A percentile compares a stretch with the other conserved stretches of the same genome.
Conservation (phyloP, 768 basidiomycete genomes). For the Dacryopinax primogenitus region DNA sequence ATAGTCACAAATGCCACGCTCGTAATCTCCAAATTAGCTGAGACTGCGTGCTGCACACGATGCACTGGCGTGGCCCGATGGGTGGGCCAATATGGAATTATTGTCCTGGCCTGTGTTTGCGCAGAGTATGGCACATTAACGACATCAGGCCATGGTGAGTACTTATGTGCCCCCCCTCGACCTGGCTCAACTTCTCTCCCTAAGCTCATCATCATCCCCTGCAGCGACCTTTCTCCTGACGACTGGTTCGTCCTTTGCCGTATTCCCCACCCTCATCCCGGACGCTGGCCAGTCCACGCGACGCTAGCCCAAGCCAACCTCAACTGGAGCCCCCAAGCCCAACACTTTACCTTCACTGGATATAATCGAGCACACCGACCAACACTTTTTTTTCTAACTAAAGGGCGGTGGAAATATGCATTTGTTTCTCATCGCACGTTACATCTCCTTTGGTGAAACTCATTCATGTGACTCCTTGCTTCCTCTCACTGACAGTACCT, state of each 20-base stretch:
- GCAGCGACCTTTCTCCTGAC: neutral
- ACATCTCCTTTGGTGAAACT: neutral
- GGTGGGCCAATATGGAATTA: neutral
- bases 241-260: no score
- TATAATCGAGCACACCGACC: neutral
- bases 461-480: neutral
- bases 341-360: neutral
- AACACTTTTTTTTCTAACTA: no score
- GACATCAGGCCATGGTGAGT: neutral
- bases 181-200: neutral
- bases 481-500: neutral
- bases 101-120: neutral
- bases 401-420: neutral
- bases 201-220: neutral
- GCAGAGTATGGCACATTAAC: neutral
- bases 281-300: no score
- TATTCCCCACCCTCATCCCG: no score
- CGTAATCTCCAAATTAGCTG: no score
- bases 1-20: no score
- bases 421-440: neutral
- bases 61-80: neutral
- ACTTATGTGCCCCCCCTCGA: neutral
- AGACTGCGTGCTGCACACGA: neutral
- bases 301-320: no score
- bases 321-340: no score